Evolutionary conservation across 169 alveolate genomes (phyloP), one percentile per base, ranked within the genome.

Genomic region (Theileria luwenshuni): DNA sequence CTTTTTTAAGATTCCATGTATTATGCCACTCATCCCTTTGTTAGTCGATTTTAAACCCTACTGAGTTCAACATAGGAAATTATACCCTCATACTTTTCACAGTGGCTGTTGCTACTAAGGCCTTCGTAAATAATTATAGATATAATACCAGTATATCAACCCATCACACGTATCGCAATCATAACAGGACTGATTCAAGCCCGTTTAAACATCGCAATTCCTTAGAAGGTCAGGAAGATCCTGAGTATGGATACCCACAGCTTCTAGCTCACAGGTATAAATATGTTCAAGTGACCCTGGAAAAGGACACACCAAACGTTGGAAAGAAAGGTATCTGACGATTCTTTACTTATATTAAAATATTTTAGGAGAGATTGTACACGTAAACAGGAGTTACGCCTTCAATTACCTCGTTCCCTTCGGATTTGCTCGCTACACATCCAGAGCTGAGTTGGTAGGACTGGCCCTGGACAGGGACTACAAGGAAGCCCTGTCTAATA

Each of bases 401-500:
- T 81, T 81, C 43, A 72, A 81, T 59, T 81, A 81, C 68, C 89
- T 81, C 19, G 80, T 81, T 27, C 89, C 89, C 8, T 81, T 73
- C 35, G 89, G 84, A 74, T 74, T 81, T 61, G 89, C 89, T 1
- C 27, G 84, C 21, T 81, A 81, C 59, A 81, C 89, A 2, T 73
- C 89, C 12, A 60, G 89, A 12, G 69, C 89, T 13, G 89, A 81
- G 38, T 48, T 72, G 32, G 61, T 81, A 0, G 89, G 89, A 10
- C 28, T 73, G 19, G 69, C 77, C 7, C 69, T 81, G 2, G 72
- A 81, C 1, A 38, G 38, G 43, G 80, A 81, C 65, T 81, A 73
- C 69, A 73, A 63, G 63, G 84, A 81, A 30, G 86, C 85, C 23
- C 74, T 81, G 30, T 27, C 21, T 19, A 81, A 81, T 41, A 69